A percentile compares a stretch with the other conserved stretches of the same genome.
phyloP scores from a whole-genome alignment of 352 stramenopile species.

The Elongisporangium anandrum region DNA sequence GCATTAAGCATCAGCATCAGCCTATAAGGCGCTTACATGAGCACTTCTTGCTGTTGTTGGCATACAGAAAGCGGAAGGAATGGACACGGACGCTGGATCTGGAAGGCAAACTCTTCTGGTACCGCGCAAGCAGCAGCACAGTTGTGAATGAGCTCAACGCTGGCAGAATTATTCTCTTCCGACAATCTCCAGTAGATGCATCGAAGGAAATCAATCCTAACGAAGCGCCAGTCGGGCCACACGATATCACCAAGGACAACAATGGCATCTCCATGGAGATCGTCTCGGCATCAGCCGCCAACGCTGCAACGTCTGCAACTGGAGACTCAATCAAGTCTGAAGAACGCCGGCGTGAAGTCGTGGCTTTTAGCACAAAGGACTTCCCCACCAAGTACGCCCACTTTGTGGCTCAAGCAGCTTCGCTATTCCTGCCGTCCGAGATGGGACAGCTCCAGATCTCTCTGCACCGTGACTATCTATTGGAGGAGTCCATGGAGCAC shows the following conservation, averaged over 20 bases:
- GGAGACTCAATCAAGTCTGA: slow-evolving; percentile 26
- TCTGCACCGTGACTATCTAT: slow-evolving; percentile 31
- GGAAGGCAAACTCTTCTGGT: slow-evolving; percentile 54
- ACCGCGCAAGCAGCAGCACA: slow-evolving; percentile 15
- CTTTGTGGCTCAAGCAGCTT: slow-evolving; percentile 34
- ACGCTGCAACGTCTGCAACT: slow-evolving; percentile 25
- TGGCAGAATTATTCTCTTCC: slow-evolving; percentile 25
- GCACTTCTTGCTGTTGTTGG: neutral
- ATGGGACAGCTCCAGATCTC: slow-evolving; percentile 14
- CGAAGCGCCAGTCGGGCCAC: too few species aligned
- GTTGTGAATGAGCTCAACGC: slow-evolving; percentile 2
- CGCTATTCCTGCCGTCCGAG: slow-evolving; percentile 30
- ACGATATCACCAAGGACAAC: too few species aligned
- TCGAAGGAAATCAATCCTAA: slow-evolving; percentile 21
- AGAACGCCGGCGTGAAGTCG: slow-evolving; percentile 23
- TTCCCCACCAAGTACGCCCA: slow-evolving; percentile 50
- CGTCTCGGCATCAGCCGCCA: slow-evolving; percentile 23
- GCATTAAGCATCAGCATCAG: too few species aligned
- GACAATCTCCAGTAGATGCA: slow-evolving; percentile 6
- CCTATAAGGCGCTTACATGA: neutral
- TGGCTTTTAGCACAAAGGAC: slow-evolving; percentile 26
- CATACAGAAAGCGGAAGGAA: slow-evolving; percentile 35
- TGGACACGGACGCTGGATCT: slow-evolving; percentile 55
- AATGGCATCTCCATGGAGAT: slow-evolving; percentile 48
- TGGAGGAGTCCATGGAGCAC: slow-evolving; percentile 53